Conservation (phyloP, 441 rosid species). For the Aquilaria agallochum region DNA sequence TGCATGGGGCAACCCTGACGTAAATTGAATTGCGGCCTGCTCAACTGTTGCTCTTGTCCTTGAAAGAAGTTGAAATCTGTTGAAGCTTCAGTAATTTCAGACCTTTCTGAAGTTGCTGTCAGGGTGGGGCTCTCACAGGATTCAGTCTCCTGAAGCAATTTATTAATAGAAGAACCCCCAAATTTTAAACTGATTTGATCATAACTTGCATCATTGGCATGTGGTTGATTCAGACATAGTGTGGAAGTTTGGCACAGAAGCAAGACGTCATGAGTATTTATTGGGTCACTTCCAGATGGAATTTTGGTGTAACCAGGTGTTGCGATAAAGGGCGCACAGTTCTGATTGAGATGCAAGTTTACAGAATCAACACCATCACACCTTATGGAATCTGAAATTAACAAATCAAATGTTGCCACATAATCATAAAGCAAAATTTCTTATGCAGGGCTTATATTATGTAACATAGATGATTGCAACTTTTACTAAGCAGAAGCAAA, state of each 20-base stretch:
- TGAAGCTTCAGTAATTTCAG: constrained; percentile 33
- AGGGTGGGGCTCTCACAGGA: constrained; percentile 34
- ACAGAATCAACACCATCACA: constrained; percentile 12
- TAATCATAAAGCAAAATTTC: neutral
- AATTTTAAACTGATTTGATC: constrained; percentile 27
- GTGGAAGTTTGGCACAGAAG: constrained; percentile 26
- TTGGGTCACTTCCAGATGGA: constrained; percentile 13
- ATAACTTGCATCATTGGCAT: constrained; percentile 16
- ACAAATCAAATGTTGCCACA: constrained; percentile 4
- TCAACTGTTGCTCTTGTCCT: constrained; percentile 20
- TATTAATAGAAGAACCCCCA: constrained; percentile 20
- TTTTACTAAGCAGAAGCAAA: neutral
- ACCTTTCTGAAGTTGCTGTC: constrained; percentile 38
- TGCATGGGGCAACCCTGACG: constrained; percentile 29
- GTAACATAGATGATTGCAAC: neutral
- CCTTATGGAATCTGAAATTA: constrained; percentile 16
- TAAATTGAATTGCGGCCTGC: constrained; percentile 15
- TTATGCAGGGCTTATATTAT: neutral
- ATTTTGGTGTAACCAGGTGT: constrained; percentile 17
- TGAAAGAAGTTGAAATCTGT: constrained; percentile 23
- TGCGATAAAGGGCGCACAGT: constrained; percentile 7
- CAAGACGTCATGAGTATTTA: constrained; percentile 19
- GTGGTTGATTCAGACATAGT: constrained; percentile 25
- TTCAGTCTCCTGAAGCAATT: constrained; percentile 32
- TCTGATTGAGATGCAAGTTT: constrained; percentile 1